A percentile compares a stretch with the other conserved stretches of the same genome.
Evolutionary conservation across 768 basidiomycete genomes (phyloP).

Genomic region (Termitomyces heimii): DNA sequence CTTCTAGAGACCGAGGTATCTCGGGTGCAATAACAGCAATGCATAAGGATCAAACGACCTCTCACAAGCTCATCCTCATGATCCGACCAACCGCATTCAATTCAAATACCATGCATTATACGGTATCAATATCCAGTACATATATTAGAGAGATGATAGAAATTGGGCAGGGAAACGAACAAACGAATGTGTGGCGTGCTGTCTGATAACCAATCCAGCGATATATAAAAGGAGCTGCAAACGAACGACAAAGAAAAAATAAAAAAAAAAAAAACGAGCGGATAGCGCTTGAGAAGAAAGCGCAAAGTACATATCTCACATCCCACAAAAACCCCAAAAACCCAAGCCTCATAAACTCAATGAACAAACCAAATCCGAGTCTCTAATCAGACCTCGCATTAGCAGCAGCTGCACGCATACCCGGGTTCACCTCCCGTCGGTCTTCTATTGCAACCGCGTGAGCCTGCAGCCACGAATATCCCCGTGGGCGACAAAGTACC

Average conservation of each 20-base stretch:
- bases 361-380: neutral
- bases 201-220: neutral
- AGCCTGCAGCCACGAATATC: conserved; percentile 76
- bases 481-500: conserved; percentile 74
- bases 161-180: too few species aligned
- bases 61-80: neutral
- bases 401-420: conserved; percentile 18
- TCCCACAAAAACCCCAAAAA: neutral
- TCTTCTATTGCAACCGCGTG: conserved; percentile 61
- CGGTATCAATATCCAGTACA: neutral
- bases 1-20: neutral
- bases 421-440: conserved; percentile 71
- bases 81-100: neutral
- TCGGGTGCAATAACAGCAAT: neutral
- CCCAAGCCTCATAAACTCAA: neutral
- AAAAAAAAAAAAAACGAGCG: too few species aligned
- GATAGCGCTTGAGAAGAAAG: neutral
- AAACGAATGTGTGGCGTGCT: neutral
- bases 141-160: neutral
- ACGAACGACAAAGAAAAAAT: too few species aligned
- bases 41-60: neutral
- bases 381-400: conserved; percentile 2
- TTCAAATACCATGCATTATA: neutral
- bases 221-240: neutral
- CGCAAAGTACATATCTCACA: neutral